Conservation (phyloP, 495 filamentous ascomycete genomes). For the Articulospora tetracladia region DNA sequence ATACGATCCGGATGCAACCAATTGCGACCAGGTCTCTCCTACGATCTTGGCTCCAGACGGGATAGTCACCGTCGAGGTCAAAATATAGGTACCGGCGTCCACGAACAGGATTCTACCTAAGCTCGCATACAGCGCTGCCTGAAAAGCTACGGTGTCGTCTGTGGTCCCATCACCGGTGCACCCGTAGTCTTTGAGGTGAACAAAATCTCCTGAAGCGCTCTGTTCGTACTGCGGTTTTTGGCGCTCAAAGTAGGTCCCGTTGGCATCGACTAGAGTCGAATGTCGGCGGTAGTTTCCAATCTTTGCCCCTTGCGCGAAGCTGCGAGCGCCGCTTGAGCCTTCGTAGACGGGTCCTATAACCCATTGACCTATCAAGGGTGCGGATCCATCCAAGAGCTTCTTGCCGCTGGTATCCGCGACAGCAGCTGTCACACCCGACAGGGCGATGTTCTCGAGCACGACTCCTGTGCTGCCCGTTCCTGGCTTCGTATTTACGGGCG, state of each 20-base stretch:
- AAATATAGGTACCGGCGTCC: constrained; percentile 30
- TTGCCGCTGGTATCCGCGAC: constrained; percentile 41
- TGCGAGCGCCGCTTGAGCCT: constrained; percentile 5
- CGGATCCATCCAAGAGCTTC: constrained; percentile 45
- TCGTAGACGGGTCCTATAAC: constrained; percentile 15
- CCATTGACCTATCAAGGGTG: constrained; percentile 20
- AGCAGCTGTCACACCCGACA: constrained; percentile 43
- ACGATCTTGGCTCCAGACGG: neutral
- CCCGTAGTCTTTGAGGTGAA: constrained; percentile 51
- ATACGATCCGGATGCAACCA: neutral
- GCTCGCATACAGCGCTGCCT: constrained; percentile 3
- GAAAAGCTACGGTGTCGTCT: constrained; percentile 32
- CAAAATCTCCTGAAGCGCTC: constrained; percentile 33
- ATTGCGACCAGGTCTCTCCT: neutral
- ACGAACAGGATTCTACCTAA: constrained; percentile 30
- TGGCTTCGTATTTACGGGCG: constrained; percentile 2
- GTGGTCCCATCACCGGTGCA: constrained; percentile 28
- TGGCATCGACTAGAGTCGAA: constrained; percentile 3
- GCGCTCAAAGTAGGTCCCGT: constrained; percentile 49
- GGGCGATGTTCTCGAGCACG: constrained; percentile 63
- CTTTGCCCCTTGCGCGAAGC: constrained; percentile 7
- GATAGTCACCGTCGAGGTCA: neutral
- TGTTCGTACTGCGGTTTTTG: constrained; percentile 62
- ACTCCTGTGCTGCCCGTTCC: constrained; percentile 37
- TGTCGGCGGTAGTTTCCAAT: constrained; percentile 11